phyloP scores from a whole-genome alignment of 768 basidiomycete species.

The Kondoa subrosea region DNA sequence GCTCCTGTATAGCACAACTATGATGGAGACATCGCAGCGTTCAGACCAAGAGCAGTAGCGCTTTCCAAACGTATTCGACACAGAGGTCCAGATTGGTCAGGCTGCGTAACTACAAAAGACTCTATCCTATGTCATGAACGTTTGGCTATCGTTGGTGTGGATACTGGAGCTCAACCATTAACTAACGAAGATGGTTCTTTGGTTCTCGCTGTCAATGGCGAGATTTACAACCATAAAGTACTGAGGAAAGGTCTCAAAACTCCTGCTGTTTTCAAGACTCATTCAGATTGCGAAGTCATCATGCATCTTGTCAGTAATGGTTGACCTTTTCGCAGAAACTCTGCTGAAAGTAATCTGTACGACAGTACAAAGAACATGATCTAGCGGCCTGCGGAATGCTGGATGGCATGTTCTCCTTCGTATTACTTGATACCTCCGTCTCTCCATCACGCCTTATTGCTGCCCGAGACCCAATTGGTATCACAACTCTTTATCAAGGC shows the following conservation, averaged over 20 bases:
- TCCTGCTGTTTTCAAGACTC: constrained; percentile 73
- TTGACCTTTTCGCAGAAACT: constrained; percentile 14
- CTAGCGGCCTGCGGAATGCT: constrained; percentile 56
- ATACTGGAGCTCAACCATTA: constrained; percentile 90
- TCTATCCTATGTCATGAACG: constrained; percentile 83
- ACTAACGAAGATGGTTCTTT: constrained; percentile 66
- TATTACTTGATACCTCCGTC: constrained; percentile 82
- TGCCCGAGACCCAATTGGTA: constrained; percentile 89
- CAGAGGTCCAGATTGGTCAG: constrained; percentile 62
- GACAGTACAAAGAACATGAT: constrained; percentile 65
- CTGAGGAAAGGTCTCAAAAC: constrained; percentile 50
- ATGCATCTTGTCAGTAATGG: constrained; percentile 57
- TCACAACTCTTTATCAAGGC: constrained; percentile 97
- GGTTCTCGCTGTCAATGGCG: constrained; percentile 86
- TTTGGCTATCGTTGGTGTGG: constrained; percentile 92
- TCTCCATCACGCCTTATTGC: constrained; percentile 80
- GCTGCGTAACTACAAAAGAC: constrained; percentile 50
- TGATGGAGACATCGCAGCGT: constrained; percentile 19
- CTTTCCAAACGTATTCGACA: constrained; percentile 22
- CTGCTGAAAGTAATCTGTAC: neutral
- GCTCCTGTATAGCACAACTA: constrained; percentile 13
- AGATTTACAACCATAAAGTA: constrained; percentile 91
- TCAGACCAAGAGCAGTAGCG: constrained; percentile 21
- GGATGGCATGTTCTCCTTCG: constrained; percentile 98
- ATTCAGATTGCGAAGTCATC: constrained; percentile 96